These are phyloP conservation scores for Nemania bipapillata DNA, from an alignment of 2,329 filamentous ascomycete genomes.

Conservation along the genomic window DNA sequence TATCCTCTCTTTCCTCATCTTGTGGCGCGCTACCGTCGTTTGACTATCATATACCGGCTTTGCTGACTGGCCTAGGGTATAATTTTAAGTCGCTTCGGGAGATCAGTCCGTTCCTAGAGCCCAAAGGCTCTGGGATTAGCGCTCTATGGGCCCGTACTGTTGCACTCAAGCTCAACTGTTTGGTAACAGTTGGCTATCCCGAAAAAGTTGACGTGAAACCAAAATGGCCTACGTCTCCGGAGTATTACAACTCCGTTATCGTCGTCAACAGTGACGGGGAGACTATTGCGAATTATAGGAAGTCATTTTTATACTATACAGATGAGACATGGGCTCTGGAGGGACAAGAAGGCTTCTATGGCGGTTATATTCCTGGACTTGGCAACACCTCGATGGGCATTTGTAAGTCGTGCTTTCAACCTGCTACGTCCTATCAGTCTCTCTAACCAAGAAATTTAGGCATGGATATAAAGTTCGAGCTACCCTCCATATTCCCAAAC, in stretches of 20 bases:
- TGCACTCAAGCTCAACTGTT: conserved; percentile 73
- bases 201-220: conserved; percentile 68
- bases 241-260: conserved; percentile 61
- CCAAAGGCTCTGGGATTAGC: conserved; percentile 70
- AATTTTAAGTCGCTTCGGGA: conserved; percentile 77
- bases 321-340: conserved; percentile 72
- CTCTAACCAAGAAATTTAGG: conserved; percentile 48
- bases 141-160: conserved; percentile 76
- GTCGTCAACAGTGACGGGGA: conserved; percentile 69
- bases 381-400: conserved; percentile 69
- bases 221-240: conserved; percentile 61
- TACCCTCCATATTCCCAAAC: no score
- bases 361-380: conserved; percentile 58
- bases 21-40: neutral
- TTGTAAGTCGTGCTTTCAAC: conserved; percentile 56
- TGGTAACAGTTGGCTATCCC: conserved; percentile 78
- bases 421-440: conserved; percentile 12
- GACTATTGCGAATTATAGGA: conserved; percentile 70
- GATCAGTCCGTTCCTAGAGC: conserved; percentile 76
- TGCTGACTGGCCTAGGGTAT: conserved; percentile 64
- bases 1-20: neutral
- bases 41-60: conserved; percentile 4
- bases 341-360: conserved; percentile 63
- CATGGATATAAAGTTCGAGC: conserved; percentile 71
- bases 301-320: conserved; percentile 67